Percentiles rank a stretch among this genome's conserved stretches.
Conservation (phyloP, 805 yeast genomes). For the Cephaloascus fragrans region DNA sequence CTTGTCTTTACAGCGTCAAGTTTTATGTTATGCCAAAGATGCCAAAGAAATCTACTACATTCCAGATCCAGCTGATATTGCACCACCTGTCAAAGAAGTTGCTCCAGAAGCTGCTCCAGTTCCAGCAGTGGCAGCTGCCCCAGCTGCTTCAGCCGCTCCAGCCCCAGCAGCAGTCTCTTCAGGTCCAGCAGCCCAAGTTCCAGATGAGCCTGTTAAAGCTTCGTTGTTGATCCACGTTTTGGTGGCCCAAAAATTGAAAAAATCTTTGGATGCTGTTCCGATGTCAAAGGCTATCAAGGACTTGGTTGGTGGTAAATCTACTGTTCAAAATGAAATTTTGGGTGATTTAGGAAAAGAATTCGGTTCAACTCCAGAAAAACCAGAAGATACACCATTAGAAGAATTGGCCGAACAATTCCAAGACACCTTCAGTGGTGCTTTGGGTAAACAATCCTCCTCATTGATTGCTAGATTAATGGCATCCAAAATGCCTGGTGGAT, state of each 20-base stretch:
- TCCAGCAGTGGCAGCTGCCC: slow-evolving; percentile 31
- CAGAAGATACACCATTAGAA: slow-evolving; percentile 94
- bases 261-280: slow-evolving; percentile 76
- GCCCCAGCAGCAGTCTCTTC: slow-evolving; percentile 60
- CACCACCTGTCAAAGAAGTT: slow-evolving; percentile 20
- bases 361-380: slow-evolving; percentile 96
- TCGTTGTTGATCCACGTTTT: slow-evolving; percentile 72
- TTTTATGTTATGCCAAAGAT: slow-evolving; percentile 91
- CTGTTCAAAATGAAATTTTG: slow-evolving; percentile 95
- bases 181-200: slow-evolving; percentile 74
- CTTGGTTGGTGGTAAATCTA: slow-evolving; percentile 96
- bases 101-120: slow-evolving; percentile 18
- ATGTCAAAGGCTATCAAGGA: slow-evolving; percentile 92
- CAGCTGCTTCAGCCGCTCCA: slow-evolving; percentile 45
- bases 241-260: slow-evolving; percentile 94
- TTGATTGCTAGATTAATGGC: slow-evolving; percentile 86
- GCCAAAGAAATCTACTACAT: slow-evolving; percentile 95
- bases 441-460: slow-evolving; percentile 91
- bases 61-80: slow-evolving; percentile 59
- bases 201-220: slow-evolving; percentile 89
- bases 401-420: slow-evolving; percentile 95
- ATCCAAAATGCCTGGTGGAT: slow-evolving; percentile 99
- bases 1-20: slow-evolving; percentile 84
- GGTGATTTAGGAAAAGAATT: slow-evolving; percentile 99
- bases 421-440: slow-evolving; percentile 76